Conservation (phyloP, 495 filamentous ascomycete genomes). For the Cladorrhinum samala region DNA sequence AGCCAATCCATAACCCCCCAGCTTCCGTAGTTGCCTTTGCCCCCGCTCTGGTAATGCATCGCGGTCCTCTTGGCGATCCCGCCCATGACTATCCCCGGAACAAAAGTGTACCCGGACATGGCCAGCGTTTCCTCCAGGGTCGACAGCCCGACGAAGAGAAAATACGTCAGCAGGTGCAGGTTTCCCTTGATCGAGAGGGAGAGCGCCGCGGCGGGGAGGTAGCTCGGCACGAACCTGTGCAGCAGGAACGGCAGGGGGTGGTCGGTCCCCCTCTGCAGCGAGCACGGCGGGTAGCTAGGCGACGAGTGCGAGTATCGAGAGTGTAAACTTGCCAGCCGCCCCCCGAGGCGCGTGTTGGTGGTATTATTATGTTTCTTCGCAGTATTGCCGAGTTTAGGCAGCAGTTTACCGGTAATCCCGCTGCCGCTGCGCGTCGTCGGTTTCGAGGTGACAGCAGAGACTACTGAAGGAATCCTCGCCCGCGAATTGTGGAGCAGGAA, state of each 20-base stretch:
- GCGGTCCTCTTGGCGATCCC: conserved; percentile 69
- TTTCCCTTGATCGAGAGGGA: conserved; percentile 50
- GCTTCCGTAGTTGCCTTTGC: conserved; percentile 65
- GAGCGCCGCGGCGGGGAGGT: background rate
- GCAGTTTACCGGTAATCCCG: background rate
- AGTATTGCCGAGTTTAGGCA: conserved; percentile 15
- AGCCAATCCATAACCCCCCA: conserved; percentile 76
- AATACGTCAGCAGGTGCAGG: conserved; percentile 76
- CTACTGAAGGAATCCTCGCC: conserved; percentile 26
- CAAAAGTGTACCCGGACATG: conserved; percentile 68
- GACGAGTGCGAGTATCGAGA: conserved; percentile 46
- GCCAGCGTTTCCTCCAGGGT: conserved; percentile 73
- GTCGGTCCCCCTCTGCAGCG: background rate
- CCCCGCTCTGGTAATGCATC: conserved; percentile 53
- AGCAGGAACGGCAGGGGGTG: background rate
- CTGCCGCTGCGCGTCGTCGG: conserved; percentile 18
- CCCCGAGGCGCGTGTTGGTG: conserved; percentile 70
- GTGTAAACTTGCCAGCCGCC: conserved; percentile 43
- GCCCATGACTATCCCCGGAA: conserved; percentile 69
- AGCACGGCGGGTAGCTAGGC: conserved; percentile 63
- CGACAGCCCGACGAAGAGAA: conserved; percentile 58
- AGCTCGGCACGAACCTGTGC: background rate
- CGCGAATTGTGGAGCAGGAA: conserved; percentile 39
- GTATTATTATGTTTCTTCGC: conserved; percentile 65
- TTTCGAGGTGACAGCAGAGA: background rate